A percentile compares a stretch with the other conserved stretches of the same genome.
Conservation (phyloP, 2,329 filamentous ascomycete species). For the Metarhizium sp. region DNA sequence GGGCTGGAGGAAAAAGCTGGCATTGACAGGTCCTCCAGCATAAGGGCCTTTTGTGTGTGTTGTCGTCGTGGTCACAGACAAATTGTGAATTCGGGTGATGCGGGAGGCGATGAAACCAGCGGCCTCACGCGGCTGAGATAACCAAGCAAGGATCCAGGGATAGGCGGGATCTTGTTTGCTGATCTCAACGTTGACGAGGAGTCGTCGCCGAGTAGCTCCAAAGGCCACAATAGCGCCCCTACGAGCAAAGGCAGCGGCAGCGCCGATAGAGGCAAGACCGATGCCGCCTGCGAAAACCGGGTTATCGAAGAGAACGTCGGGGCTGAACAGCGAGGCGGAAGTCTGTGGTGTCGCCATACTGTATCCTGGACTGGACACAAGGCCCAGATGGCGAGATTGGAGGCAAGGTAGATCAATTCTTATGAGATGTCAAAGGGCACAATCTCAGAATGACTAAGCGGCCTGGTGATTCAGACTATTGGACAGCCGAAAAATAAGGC, state of each 20-base stretch:
- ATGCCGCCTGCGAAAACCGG: slow-evolving; percentile 65
- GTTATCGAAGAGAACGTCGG: slow-evolving; percentile 54
- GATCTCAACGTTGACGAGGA: slow-evolving; percentile 94
- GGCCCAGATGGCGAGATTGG: background rate
- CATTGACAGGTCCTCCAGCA: slow-evolving; percentile 56
- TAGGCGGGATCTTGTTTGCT: slow-evolving; percentile 90
- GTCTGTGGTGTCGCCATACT: slow-evolving; percentile 23
- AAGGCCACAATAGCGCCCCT: slow-evolving; percentile 64
- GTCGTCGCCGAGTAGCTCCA: slow-evolving; percentile 67
- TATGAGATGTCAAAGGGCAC: background rate
- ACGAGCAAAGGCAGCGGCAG: slow-evolving; percentile 70
- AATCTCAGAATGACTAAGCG: background rate
- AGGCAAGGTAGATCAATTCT: background rate
- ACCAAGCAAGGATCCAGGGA: slow-evolving; percentile 89
- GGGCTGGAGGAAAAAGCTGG: slow-evolving; percentile 80
- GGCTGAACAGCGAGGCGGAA: slow-evolving; percentile 28
- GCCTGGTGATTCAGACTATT: background rate
- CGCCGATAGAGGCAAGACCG: slow-evolving; percentile 82
- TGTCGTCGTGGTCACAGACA: slow-evolving; percentile 45
- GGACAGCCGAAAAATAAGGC: no score
- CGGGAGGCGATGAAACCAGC: slow-evolving; percentile 49
- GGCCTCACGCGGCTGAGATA: slow-evolving; percentile 68
- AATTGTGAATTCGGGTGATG: slow-evolving; percentile 50
- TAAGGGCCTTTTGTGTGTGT: slow-evolving; percentile 52
- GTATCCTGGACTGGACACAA: background rate